phyloP scores from a whole-genome alignment of 2,329 filamentous ascomycete species.

The Fusarium denticulatum region DNA sequence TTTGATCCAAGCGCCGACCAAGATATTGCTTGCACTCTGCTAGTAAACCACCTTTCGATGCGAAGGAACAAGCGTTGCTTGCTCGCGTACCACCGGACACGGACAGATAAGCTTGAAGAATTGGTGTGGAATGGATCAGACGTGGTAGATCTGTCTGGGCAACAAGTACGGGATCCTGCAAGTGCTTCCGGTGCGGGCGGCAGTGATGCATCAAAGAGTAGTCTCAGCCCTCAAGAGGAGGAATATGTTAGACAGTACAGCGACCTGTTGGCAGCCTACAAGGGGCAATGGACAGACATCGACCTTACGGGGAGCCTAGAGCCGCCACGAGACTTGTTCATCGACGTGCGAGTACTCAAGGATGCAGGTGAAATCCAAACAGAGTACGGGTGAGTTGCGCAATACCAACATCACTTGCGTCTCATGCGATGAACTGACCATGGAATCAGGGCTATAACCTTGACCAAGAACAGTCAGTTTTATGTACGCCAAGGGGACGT shows the following conservation, averaged over 20 bases:
- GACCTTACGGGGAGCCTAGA: conserved; percentile 94
- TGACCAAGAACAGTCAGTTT: conserved; percentile 98
- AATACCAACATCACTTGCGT: neutral
- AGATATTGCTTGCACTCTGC: conserved; percentile 84
- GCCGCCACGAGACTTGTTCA: conserved; percentile 94
- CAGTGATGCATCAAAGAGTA: conserved; percentile 68
- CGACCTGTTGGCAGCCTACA: conserved; percentile 93
- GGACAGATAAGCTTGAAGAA: conserved; percentile 91
- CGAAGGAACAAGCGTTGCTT: conserved; percentile 95
- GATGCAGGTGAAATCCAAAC: conserved; percentile 99
- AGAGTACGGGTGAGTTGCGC: conserved; percentile 84
- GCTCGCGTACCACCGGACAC: conserved; percentile 90
- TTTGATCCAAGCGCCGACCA: conserved; percentile 88
- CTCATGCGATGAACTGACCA: conserved; percentile 28
- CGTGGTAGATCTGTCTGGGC: conserved; percentile 74
- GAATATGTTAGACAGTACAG: conserved; percentile 94
- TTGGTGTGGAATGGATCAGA: conserved; percentile 93
- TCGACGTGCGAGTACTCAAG: conserved; percentile 94
- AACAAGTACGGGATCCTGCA: conserved; percentile 59
- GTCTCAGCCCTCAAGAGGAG: conserved; percentile 93
- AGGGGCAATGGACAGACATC: conserved; percentile 98
- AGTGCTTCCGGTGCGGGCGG: conserved; percentile 45
- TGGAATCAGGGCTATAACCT: conserved; percentile 79
- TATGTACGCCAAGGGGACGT: conserved; percentile 97
- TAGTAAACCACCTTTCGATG: conserved; percentile 96